These are phyloP conservation scores for Fistulifera pelliculosa DNA, from an alignment of 108 stramenopile genomes.

Conservation along the genomic window DNA sequence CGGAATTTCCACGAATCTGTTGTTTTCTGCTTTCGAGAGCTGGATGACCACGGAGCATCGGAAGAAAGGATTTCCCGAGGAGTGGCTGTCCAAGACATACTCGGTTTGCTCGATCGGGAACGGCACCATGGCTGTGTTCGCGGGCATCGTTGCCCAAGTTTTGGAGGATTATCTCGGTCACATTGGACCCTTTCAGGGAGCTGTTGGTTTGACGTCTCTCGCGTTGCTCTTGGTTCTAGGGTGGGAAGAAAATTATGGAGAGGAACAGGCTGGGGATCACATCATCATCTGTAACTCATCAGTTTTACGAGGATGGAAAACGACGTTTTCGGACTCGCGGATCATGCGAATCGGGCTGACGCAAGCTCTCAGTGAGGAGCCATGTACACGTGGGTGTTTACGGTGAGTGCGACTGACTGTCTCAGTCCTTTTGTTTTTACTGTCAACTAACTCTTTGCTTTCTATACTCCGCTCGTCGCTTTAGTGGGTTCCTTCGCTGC, in stretches of 20 bases:
- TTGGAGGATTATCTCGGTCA: conserved; percentile 84
- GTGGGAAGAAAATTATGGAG: conserved; percentile 98
- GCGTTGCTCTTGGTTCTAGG: conserved; percentile 63
- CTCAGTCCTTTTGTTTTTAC: too few species aligned
- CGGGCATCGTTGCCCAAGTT: conserved; percentile 86
- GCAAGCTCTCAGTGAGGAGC: conserved; percentile 92
- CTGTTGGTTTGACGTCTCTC: conserved; percentile 81
- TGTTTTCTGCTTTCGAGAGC: conserved; percentile 94
- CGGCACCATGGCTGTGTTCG: conserved; percentile 88
- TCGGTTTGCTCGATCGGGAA: conserved; percentile 84
- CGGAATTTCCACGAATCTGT: conserved; percentile 84
- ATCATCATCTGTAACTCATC: conserved; percentile 40
- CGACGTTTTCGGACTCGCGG: conserved; percentile 58
- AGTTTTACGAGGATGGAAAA: conserved; percentile 73
- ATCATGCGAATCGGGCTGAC: conserved; percentile 78
- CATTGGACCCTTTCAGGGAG: conserved; percentile 95
- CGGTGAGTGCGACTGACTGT: too few species aligned
- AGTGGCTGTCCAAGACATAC: conserved; percentile 87
- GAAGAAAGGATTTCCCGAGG: conserved; percentile 83
- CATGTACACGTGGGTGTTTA: conserved; percentile 72
- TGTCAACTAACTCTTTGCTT: too few species aligned
- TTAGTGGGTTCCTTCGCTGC: conserved; percentile 96
- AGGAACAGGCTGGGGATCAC: conserved; percentile 41
- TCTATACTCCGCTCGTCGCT: too few species aligned
- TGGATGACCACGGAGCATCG: conserved; percentile 97